Evolutionary conservation across 192 early-diverging fungal genomes (phyloP).

Genomic region (Podochytrium sp.): DNA sequence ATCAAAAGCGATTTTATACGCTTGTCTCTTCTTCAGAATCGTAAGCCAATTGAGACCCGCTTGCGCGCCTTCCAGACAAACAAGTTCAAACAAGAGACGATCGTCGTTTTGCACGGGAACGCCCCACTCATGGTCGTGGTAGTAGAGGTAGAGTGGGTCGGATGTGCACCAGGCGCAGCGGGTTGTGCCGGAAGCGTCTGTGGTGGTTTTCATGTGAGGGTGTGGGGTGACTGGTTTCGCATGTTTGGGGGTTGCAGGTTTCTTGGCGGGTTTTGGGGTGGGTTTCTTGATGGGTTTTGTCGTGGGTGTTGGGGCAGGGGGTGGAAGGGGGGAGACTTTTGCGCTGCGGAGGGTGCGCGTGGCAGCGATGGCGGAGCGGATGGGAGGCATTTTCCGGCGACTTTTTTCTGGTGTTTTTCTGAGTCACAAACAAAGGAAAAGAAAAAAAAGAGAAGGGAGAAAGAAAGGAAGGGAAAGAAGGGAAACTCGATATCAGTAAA

Average conservation of each 20-base stretch:
- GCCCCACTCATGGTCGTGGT: slow-evolving; percentile 31
- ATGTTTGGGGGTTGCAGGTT: no score
- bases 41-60: slow-evolving; percentile 33
- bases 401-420: neutral
- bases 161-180: slow-evolving; percentile 22
- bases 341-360: neutral
- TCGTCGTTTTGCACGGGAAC: slow-evolving; percentile 1
- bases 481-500: no score
- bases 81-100: slow-evolving; percentile 16
- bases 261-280: neutral
- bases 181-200: neutral
- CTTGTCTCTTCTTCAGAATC: slow-evolving; percentile 19
- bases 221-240: neutral
- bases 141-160: neutral
- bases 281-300: neutral
- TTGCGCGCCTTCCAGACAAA: slow-evolving; percentile 22
- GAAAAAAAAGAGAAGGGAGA: no score
- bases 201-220: neutral
- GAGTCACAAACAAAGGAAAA: no score
- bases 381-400: neutral
- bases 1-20: slow-evolving; percentile 16
- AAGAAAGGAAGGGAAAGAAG: no score
- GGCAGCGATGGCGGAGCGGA: neutral
- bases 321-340: neutral
- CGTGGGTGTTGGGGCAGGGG: neutral